Evolutionary conservation across 345 rosid species (phyloP).

Genomic region (Corymbia maculata): DNA sequence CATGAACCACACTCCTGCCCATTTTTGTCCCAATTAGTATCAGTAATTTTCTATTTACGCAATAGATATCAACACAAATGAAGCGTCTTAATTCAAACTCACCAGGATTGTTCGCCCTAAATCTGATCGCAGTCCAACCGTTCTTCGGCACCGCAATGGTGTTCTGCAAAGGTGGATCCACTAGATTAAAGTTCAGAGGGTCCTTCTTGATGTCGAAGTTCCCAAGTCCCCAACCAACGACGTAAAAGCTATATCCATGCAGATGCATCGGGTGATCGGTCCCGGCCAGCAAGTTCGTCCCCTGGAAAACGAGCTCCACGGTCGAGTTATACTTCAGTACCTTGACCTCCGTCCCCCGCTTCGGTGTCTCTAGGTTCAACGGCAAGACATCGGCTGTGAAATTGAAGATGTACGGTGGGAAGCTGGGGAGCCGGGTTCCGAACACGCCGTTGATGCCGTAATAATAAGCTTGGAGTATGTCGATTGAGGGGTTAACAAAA

Average conservation of each 20-base stretch:
- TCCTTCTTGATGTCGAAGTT: slow-evolving; percentile 10
- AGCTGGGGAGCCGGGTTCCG: slow-evolving; percentile 1
- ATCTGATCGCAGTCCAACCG: slow-evolving; percentile 24
- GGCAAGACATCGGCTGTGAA: slow-evolving; percentile 10
- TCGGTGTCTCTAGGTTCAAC: not conserved
- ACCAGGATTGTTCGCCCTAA: slow-evolving; percentile 22
- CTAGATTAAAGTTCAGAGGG: slow-evolving; percentile 8
- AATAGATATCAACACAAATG: not conserved
- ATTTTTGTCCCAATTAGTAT: not conserved
- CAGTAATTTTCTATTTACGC: too few relatives aligned
- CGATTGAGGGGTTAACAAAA: slow-evolving; percentile 10
- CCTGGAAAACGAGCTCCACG: slow-evolving; percentile 19
- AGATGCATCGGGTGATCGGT: slow-evolving; percentile 23
- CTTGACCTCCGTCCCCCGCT: slow-evolving; percentile 8
- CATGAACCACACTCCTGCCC: slow-evolving; percentile 24
- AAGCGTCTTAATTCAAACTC: not conserved
- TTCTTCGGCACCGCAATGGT: slow-evolving; percentile 16
- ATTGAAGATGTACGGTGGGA: slow-evolving; percentile 5
- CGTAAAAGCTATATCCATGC: slow-evolving; percentile 15
- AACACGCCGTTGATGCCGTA: slow-evolving; percentile 9
- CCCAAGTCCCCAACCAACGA: slow-evolving; percentile 13
- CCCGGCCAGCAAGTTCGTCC: slow-evolving; percentile 12
- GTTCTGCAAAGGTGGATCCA: slow-evolving; percentile 19
- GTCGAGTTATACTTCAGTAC: not conserved
- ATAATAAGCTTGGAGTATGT: slow-evolving; percentile 35